A percentile compares a stretch with the other conserved stretches of the same genome.
Evolutionary conservation across 2,329 filamentous ascomycete species (phyloP).

Genomic region (Arachnomyces sp.): DNA sequence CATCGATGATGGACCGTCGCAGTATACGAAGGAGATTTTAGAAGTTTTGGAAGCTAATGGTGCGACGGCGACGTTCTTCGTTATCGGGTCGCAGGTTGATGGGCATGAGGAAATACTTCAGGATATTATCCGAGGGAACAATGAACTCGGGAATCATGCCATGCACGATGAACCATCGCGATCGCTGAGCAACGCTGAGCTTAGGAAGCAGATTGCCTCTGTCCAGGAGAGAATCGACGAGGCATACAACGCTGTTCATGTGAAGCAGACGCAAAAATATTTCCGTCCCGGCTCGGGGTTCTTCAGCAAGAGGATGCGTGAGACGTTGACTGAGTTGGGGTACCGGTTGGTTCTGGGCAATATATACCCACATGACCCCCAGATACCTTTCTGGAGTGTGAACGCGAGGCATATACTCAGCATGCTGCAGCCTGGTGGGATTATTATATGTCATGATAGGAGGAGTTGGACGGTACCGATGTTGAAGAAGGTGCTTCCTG

Average conservation of each 20-base stretch:
- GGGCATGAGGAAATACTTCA: slow-evolving; percentile 48
- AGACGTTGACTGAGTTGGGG: slow-evolving; percentile 49
- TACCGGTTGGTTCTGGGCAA: slow-evolving; percentile 71
- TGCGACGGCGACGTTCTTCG: slow-evolving; percentile 76
- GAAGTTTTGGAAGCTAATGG: slow-evolving; percentile 56
- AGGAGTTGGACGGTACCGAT: slow-evolving; percentile 76
- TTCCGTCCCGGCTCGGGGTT: slow-evolving; percentile 81
- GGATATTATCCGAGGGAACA: slow-evolving; percentile 51
- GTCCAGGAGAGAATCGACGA: slow-evolving; percentile 55
- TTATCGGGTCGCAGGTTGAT: slow-evolving; percentile 69
- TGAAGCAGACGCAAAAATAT: slow-evolving; percentile 49
- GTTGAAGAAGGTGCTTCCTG: slow-evolving; percentile 63
- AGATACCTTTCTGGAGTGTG: slow-evolving; percentile 58
- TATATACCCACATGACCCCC: slow-evolving; percentile 87
- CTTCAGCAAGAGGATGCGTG: slow-evolving; percentile 64
- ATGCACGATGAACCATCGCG: slow-evolving; percentile 76
- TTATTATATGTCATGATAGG: slow-evolving; percentile 81
- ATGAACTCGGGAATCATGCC: slow-evolving; percentile 78
- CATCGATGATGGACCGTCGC: slow-evolving; percentile 76
- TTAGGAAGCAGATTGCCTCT: slow-evolving; percentile 54
- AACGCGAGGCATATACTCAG: slow-evolving; percentile 75
- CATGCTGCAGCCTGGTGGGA: slow-evolving; percentile 65
- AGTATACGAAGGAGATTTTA: slow-evolving; percentile 62
- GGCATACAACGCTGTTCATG: slow-evolving; percentile 39
- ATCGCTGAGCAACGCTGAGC: slow-evolving; percentile 48